Base-by-base conservation (phyloP, 805 yeast species). In the Metschnikowia amazonensis region DNA sequence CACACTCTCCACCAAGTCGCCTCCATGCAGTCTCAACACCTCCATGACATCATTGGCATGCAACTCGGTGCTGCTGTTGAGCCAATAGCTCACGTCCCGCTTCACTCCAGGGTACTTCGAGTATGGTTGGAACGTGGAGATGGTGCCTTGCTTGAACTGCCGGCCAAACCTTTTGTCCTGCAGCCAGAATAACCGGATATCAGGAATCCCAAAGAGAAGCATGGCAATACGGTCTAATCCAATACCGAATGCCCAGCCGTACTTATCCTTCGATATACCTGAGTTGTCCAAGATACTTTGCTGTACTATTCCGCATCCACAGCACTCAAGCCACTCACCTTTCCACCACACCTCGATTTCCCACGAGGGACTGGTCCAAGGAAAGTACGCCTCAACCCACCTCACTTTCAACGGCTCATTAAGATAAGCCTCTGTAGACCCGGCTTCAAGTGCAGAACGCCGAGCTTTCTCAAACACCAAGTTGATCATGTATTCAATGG, bases 341-440 rank as follows among this genome's bases (percentile, higher is more conserved):
- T 89, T 87, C 97, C 98, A 94, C 90, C 95, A 89, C 4, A 94
- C 96, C 66, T 94, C 99, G 55, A 95, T 89, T 60, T 94, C 97
- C 95, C 96, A 94, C 35, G 96, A 86, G 3, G 99, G 99, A 1
- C 96, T 81, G 2, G 99, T 94, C 97, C 98, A 94, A 3, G 99
- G 99, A 70, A 94, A 94, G 59, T 82, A 88, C 0, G 94, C 95
- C 58, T 88, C 95, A 28, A 89, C 85, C 99, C 99, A 94, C 55
- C 98, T 76, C 16, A 90, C 86, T 59, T 79, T 83, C 49, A 94
- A 73, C 5, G 96, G 96, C 55, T 82, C 84, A 48, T 80, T 75
- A 51, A 82, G 64, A 54, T 81, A 84, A 4, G 76, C 80, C 29
- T 72, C 76, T 1, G 71, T 65, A 1, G 80, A 71, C 0, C 89